Base-by-base conservation (phyloP, 2,329 filamentous ascomycete species). In the Penicillium sp. region DNA sequence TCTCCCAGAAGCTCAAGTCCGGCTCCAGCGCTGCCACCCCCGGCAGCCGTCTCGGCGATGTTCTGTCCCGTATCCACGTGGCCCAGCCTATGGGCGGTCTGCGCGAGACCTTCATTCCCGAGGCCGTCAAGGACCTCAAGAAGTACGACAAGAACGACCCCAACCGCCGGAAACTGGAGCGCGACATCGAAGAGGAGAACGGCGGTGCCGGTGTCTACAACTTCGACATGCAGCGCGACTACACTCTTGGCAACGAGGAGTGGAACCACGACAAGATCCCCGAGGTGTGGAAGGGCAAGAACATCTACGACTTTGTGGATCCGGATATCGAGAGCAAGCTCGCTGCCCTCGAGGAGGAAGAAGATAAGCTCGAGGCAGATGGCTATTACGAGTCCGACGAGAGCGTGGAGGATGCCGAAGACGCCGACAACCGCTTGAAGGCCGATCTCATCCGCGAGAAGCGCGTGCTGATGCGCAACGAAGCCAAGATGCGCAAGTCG, bases 181-280 rank as follows among this genome's bases (percentile, higher is more conserved):
- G 89, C 63, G 94, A 99, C 70, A 78, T 96, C 62, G 92, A 99
- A 77, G 90, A 88, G 68, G 90, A 96, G 78, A 90, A 96, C 60
- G 94, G 94, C 57, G 94, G 94, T 68, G 90, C 94, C 42, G 94
- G 96, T 79, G 94, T 99, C 49, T 97, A 89, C 85, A 97, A 91
- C 75, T 87, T 97, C 68, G 91, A 99, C 72, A 83, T 97, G 70
- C 89, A 91, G 75, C 86, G 91, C 72, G 90, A 94, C 71, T 99
- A 96, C 76, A 78, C 92, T 17, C 86, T 97, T 62, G 91, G 89
- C 63, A 86, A 97, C 73, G 86, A 89, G 42, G 91, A 94, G 58
- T 97, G 94, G 94, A 96, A 96, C 76, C 86, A 96, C 74, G 96
- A 99, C 80, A 91, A 90, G 78, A 90, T 97, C 55, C 94, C 94